Evolutionary conservation across 768 basidiomycete species (phyloP).

Genomic region (Pilatotrama ljubarskyi): DNA sequence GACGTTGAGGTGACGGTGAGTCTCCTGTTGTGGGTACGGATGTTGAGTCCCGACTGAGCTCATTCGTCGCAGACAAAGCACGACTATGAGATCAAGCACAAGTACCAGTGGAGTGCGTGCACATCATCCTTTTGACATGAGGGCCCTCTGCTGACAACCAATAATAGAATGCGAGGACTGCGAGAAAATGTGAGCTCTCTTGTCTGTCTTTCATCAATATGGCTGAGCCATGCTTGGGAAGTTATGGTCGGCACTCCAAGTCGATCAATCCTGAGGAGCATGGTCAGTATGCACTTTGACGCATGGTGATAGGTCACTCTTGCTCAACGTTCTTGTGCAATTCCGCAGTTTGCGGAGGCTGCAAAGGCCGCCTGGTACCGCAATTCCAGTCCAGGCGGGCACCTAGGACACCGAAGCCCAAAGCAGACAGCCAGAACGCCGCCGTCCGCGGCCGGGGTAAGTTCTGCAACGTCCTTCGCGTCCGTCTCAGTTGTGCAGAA

Average conservation of each 20-base stretch:
- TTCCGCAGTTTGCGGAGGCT: constrained; percentile 61
- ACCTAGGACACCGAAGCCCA: constrained; percentile 36
- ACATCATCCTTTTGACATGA: background rate
- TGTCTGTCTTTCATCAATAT: background rate
- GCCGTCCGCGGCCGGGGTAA: constrained; percentile 18
- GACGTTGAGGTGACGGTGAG: constrained; percentile 73
- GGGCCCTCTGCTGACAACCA: constrained; percentile 5
- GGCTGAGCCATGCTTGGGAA: constrained; percentile 27
- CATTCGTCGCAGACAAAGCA: constrained; percentile 55
- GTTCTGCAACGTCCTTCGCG: background rate
- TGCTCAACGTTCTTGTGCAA: too few relatives aligned
- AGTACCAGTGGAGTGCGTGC: constrained; percentile 70
- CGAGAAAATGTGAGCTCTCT: constrained; percentile 51
- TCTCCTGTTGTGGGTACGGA: background rate
- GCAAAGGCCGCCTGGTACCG: constrained; percentile 61
- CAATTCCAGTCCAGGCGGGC: constrained; percentile 46
- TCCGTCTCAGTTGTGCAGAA: too few relatives aligned
- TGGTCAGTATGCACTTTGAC: constrained; percentile 41
- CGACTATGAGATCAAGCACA: constrained; percentile 73
- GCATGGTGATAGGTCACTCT: background rate
- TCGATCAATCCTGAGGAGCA: constrained; percentile 68
- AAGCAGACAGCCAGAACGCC: constrained; percentile 21
- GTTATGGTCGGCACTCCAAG: constrained; percentile 75
- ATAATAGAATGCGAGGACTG: constrained; percentile 62
- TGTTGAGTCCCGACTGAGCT: background rate